phyloP scores from a whole-genome alignment of 495 filamentous ascomycete genomes.

The Daldinia childiae region DNA sequence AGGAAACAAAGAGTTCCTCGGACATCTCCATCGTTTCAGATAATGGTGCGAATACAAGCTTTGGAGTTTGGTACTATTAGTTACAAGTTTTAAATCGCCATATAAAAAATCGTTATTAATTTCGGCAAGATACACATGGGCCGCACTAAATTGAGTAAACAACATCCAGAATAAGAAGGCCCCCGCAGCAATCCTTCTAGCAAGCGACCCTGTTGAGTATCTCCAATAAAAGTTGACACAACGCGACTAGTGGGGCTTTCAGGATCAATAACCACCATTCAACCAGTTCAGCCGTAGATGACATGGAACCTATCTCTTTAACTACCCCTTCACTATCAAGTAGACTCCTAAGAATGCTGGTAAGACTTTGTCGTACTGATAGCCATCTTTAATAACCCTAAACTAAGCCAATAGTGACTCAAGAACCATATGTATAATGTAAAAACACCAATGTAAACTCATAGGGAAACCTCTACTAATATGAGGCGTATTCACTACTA shows the following conservation, averaged over 20 bases:
- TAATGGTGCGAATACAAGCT: neutral
- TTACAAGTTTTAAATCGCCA: neutral
- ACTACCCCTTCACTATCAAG: too few relatives aligned
- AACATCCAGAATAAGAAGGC: too few relatives aligned
- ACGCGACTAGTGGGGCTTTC: neutral
- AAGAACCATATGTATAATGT: too few relatives aligned
- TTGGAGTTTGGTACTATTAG: neutral
- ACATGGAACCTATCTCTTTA: too few relatives aligned
- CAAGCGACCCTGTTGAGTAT: neutral
- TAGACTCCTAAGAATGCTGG: too few relatives aligned
- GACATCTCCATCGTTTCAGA: neutral
- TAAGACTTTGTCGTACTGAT: too few relatives aligned
- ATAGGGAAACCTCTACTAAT: too few relatives aligned
- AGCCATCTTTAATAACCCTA: too few relatives aligned
- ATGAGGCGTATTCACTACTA: neutral
- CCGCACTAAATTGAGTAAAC: neutral
- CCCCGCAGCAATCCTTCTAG: neutral
- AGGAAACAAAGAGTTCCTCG: neutral
- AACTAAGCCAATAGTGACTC: too few relatives aligned
- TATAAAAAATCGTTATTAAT: neutral
- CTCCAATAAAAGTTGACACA: neutral
- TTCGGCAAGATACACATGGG: neutral
- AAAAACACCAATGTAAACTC: too few relatives aligned
- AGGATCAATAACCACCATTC: neutral
- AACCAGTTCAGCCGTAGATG: too few relatives aligned